Conservation (phyloP, 169 alveolate genomes). For the Babesia divergens region DNA sequence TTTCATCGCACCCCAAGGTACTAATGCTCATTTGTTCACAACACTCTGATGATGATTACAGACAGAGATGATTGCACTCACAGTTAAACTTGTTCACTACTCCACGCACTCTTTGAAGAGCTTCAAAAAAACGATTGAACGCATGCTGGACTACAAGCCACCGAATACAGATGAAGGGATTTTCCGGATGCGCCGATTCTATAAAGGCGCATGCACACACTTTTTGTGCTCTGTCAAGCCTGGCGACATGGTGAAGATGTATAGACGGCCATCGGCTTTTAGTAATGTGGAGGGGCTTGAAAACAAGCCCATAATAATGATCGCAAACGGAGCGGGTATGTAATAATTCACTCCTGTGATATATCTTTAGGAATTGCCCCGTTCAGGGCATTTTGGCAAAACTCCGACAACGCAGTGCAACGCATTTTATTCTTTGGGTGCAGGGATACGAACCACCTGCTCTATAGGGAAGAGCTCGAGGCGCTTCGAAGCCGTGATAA, state of each 20-base stretch:
- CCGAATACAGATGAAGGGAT: background rate
- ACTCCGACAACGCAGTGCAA: background rate
- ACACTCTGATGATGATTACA: background rate
- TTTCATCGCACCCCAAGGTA: conserved; percentile 76
- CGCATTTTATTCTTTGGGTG: conserved; percentile 37
- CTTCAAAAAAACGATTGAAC: background rate
- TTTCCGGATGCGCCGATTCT: conserved; percentile 19
- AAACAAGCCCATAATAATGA: conserved; percentile 57
- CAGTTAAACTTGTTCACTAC: conserved; percentile 27
- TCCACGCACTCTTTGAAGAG: conserved; percentile 35
- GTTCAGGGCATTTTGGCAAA: conserved; percentile 46
- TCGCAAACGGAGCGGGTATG: conserved; percentile 73
- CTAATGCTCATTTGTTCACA: background rate
- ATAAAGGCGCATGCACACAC: conserved; percentile 54
- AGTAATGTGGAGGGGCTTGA: background rate
- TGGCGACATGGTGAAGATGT: conserved; percentile 57
- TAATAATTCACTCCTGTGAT: too few species aligned
- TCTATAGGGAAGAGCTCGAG: conserved; percentile 57
- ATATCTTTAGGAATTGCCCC: conserved; percentile 27
- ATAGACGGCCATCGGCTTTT: conserved; percentile 49
- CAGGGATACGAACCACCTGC: conserved; percentile 12
- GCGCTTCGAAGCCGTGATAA: background rate
- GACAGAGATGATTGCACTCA: background rate
- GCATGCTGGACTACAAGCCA: background rate
- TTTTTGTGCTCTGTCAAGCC: conserved; percentile 19